Evolutionary conservation across 208 protist species (phyloP), one percentile per base, ranked within the genome.

Genomic region (Crithidia fasciculata): DNA sequence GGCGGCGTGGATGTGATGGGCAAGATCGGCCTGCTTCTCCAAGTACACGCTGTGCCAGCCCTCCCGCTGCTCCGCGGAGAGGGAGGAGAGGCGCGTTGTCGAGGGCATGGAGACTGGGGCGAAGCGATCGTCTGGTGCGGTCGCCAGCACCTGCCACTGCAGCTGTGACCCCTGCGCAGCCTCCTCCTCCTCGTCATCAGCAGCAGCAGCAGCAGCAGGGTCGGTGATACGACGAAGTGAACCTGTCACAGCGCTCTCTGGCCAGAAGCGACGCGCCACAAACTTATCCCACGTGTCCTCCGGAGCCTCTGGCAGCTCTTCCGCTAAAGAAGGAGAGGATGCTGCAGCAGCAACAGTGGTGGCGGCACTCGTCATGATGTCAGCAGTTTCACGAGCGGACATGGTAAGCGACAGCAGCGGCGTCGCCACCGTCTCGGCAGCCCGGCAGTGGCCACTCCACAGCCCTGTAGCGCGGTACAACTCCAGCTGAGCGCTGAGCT

Each of bases 321-420:
- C 1, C 28, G 1, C 28, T 2, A 1, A 1, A 28, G 6, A 5
- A 1, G 28, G 37, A 9, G 66, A 37, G 2, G 55, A 50, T 0
- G 50, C 18, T 13, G 18, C 50, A 4, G 58, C 61, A 3, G 19
- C 16, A 15, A 40, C 61, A 8, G 65, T 8, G 13, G 39, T 56
- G 18, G 57, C 39, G 10, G 82, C 77, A 36, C 76, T 66, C 37
- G 70, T 43, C 63, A 83, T 37, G 47, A 87, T 82, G 53, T 92
- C 85, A 8, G 56, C 44, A 19, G 82, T 45, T 37, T 92, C 90
- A 18, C 87, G 82, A 37, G 72, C 78, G 0, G 86, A 86, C 86
- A 95, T 81, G 40, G 92, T 80, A 45, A 90, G 81, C 18, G 90
- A 76, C 52, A 95, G 71, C 59, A 92, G 72, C 36, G 78, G 78